These are phyloP conservation scores for Acer campestre DNA, from an alignment of 345 rosid genomes.

Conservation along the genomic window DNA sequence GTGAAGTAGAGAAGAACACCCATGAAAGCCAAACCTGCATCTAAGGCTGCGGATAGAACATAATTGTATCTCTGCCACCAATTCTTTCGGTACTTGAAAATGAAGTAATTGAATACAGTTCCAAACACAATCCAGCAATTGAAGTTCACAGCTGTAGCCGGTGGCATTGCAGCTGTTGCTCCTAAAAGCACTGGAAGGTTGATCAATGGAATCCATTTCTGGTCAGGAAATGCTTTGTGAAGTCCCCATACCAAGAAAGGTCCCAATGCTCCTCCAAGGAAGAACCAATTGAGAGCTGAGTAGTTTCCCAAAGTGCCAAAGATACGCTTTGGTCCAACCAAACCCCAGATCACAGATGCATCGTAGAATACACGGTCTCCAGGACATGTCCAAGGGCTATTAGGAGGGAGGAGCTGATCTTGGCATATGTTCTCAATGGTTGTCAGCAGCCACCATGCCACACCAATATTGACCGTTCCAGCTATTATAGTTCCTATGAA, in stretches of 20 bases:
- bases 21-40: constrained; percentile 66
- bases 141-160: constrained; percentile 56
- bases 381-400: constrained; percentile 70
- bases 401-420: constrained; percentile 47
- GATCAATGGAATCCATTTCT: constrained; percentile 50
- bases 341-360: constrained; percentile 65
- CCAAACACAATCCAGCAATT: constrained; percentile 52
- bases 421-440: constrained; percentile 56
- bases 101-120: constrained; percentile 47
- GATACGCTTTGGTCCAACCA: constrained; percentile 56
- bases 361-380: constrained; percentile 57
- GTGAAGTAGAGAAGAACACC: constrained; percentile 53
- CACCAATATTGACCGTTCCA: constrained; percentile 50
- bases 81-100: constrained; percentile 43
- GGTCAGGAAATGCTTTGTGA: constrained; percentile 46
- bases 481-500: constrained; percentile 53
- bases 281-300: constrained; percentile 59
- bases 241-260: constrained; percentile 48
- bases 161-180: constrained; percentile 58
- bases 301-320: constrained; percentile 52
- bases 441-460: constrained; percentile 54
- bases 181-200: constrained; percentile 60
- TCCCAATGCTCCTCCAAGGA: constrained; percentile 54
- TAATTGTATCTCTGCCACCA: constrained; percentile 75
- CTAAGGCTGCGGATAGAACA: constrained; percentile 60